phyloP scores from a whole-genome alignment of 2,329 filamentous ascomycete species.

The Penicillium occitanis region DNA sequence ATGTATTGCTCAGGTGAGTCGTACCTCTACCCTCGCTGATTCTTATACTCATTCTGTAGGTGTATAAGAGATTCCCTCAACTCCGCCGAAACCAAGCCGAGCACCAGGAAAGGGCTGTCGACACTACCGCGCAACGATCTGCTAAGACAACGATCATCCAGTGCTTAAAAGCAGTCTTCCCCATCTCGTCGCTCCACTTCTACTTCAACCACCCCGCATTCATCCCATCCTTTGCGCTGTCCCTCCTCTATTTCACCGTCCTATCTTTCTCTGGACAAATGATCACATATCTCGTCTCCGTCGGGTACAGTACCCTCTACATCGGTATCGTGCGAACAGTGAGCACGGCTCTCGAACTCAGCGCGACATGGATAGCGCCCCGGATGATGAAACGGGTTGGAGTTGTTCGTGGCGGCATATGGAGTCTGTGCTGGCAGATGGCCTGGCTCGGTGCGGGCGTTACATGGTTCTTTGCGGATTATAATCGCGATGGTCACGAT shows the following conservation, averaged over 20 bases:
- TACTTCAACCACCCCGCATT: constrained; percentile 36
- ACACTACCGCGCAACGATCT: neutral
- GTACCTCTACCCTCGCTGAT: neutral
- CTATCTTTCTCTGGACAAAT: constrained; percentile 57
- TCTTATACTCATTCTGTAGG: constrained; percentile 1
- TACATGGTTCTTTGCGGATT: constrained; percentile 45
- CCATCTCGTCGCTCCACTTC: constrained; percentile 12
- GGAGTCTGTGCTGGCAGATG: constrained; percentile 70
- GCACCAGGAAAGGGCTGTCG: neutral
- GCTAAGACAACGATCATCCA: neutral
- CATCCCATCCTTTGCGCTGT: constrained; percentile 51
- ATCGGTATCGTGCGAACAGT: constrained; percentile 51
- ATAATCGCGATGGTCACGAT: constrained; percentile 24
- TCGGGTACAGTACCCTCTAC: constrained; percentile 49
- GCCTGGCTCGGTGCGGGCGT: constrained; percentile 50
- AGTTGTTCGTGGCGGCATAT: constrained; percentile 65
- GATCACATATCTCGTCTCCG: constrained; percentile 55
- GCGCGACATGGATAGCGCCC: constrained; percentile 55
- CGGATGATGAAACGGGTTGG: constrained; percentile 54
- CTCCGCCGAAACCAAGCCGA: constrained; percentile 6
- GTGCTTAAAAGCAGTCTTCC: constrained; percentile 1
- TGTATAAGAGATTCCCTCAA: constrained; percentile 8
- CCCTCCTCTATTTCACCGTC: constrained; percentile 56
- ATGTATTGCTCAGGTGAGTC: constrained; percentile 39
- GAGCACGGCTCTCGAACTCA: constrained; percentile 54